These are phyloP conservation scores for Datura wrightii DNA, from an alignment of 257 asterid genomes.

Conservation along the genomic window DNA sequence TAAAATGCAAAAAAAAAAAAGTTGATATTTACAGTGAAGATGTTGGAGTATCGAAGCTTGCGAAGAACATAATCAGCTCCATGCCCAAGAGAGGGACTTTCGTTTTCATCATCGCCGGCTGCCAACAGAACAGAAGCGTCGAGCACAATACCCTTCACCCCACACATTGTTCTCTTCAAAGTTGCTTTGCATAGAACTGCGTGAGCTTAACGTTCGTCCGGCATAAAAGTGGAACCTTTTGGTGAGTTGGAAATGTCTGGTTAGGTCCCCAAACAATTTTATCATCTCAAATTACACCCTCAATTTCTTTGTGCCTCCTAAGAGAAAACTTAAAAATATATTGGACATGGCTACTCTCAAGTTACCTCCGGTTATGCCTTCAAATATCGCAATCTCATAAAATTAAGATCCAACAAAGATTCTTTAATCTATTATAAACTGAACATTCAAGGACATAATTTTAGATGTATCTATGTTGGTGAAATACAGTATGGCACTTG, in stretches of 20 bases:
- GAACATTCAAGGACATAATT: too few relatives aligned
- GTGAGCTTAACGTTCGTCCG: background rate
- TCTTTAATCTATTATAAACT: too few relatives aligned
- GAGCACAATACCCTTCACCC: constrained; percentile 65
- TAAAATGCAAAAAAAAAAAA: background rate
- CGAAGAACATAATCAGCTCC: constrained; percentile 69
- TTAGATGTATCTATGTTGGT: too few relatives aligned
- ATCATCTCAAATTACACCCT: background rate
- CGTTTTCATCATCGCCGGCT: constrained; percentile 38
- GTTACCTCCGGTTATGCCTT: too few relatives aligned
- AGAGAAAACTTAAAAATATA: too few relatives aligned
- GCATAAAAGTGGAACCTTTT: background rate
- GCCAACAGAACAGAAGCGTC: constrained; percentile 60
- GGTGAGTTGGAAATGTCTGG: background rate
- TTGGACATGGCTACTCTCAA: too few relatives aligned
- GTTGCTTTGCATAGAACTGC: constrained; percentile 33
- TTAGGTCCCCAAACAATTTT: background rate
- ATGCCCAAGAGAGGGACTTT: constrained; percentile 41
- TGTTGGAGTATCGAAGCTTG: constrained; percentile 71
- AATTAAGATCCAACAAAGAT: too few relatives aligned
- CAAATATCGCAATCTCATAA: too few relatives aligned
- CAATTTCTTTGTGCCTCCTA: background rate
- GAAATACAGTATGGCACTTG: too few relatives aligned
- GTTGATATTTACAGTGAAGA: constrained; percentile 51
- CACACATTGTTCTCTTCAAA: constrained; percentile 46